phyloP scores from a whole-genome alignment of 2,329 filamentous ascomycete genomes.

The Colletotrichum liriopes region DNA sequence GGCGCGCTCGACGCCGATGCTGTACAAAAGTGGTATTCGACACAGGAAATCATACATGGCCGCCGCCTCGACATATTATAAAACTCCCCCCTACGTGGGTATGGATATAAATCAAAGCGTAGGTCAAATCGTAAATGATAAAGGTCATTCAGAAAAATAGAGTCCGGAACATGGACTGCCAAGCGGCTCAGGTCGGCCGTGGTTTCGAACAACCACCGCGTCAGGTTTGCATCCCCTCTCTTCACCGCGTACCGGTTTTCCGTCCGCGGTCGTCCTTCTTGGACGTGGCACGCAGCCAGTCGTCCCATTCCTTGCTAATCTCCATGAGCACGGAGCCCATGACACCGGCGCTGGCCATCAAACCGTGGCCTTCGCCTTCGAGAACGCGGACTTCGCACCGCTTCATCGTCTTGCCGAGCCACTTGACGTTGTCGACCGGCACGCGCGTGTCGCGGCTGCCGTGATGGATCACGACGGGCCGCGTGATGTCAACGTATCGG shows the following conservation, averaged over 20 bases:
- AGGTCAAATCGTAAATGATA: conserved; percentile 15
- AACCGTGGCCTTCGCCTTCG: conserved; percentile 91
- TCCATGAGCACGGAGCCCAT: conserved; percentile 97
- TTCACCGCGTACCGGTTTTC: conserved; percentile 34
- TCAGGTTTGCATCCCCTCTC: neutral
- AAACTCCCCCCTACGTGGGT: conserved; percentile 12
- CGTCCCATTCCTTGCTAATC: conserved; percentile 94
- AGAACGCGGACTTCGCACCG: conserved; percentile 92
- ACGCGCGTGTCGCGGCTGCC: conserved; percentile 92
- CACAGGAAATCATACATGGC: conserved; percentile 23
- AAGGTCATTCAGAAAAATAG: conserved; percentile 13
- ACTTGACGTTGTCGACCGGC: conserved; percentile 93
- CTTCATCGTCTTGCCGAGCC: conserved; percentile 95
- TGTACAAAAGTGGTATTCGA: conserved; percentile 23
- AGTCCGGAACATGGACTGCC: conserved; percentile 1
- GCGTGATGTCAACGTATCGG: conserved; percentile 95
- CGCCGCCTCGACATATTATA: conserved; percentile 8
- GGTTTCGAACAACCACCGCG: neutral
- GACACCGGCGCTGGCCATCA: conserved; percentile 94
- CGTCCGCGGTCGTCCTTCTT: conserved; percentile 42
- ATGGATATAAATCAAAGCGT: conserved; percentile 16
- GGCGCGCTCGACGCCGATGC: conserved; percentile 30
- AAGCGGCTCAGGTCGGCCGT: neutral
- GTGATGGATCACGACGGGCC: conserved; percentile 93
- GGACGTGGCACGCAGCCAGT: conserved; percentile 78